These are phyloP conservation scores for Chalaropsis ovoidea DNA, from an alignment of 2,329 filamentous ascomycete genomes.

Conservation along the genomic window DNA sequence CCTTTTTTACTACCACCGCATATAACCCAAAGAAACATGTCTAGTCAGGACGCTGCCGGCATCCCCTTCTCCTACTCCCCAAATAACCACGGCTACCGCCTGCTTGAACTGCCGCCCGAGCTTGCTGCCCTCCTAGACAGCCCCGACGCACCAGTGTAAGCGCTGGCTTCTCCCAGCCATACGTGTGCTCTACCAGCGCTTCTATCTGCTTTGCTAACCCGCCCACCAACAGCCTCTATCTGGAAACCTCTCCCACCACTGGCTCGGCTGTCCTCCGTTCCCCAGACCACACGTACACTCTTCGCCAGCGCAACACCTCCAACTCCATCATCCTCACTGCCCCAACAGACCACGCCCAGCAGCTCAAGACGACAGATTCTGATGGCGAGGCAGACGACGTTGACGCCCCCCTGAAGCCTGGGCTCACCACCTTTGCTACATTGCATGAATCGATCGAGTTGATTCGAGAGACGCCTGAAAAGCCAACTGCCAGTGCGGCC, in stretches of 20 bases:
- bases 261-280: conserved; percentile 42
- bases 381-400: background rate
- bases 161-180: conserved; percentile 22
- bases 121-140: conserved; percentile 47
- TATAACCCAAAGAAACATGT: conserved; percentile 30
- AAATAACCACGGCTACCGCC: conserved; percentile 44
- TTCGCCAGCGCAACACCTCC: conserved; percentile 58
- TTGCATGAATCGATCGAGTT: conserved; percentile 55
- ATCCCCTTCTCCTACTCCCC: conserved; percentile 44
- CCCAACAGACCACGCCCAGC: conserved; percentile 25
- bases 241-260: conserved; percentile 42
- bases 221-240: conserved; percentile 35
- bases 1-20: background rate
- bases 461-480: conserved; percentile 35
- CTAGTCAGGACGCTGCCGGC: conserved; percentile 38
- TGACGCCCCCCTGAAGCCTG: background rate
- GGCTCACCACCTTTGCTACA: conserved; percentile 39
- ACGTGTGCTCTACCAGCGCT: background rate
- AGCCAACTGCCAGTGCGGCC: conserved; percentile 26
- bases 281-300: conserved; percentile 44
- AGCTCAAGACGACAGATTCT: background rate
- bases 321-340: conserved; percentile 48
- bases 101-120: conserved; percentile 53
- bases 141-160: conserved; percentile 44
- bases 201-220: conserved; percentile 16